phyloP scores from a whole-genome alignment of 176 grass and related monocot species.

The Oryza longistaminata region DNA sequence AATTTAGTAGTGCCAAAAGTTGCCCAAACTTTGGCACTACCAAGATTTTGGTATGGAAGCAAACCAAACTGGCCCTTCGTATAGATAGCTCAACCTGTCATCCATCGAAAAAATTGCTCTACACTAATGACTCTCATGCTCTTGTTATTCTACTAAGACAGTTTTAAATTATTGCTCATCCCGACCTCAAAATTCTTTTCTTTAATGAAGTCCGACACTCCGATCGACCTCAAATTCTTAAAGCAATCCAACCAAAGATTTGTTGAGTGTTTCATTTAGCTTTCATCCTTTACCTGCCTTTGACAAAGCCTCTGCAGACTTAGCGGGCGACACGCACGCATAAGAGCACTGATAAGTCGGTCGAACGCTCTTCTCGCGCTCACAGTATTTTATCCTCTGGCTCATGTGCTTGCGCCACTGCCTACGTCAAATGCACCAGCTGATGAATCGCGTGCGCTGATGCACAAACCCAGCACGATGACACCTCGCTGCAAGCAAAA shows the following conservation, averaged over 20 bases:
- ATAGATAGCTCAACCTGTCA: too few relatives aligned
- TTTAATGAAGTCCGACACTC: too few relatives aligned
- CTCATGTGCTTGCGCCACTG: constrained; percentile 43
- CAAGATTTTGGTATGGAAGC: too few relatives aligned
- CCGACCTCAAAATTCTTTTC: background rate
- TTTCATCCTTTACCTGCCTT: background rate
- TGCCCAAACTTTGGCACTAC: too few relatives aligned
- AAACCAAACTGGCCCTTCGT: too few relatives aligned
- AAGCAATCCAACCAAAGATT: background rate
- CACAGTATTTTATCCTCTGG: background rate
- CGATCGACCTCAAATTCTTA: background rate
- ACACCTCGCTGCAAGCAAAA: background rate
- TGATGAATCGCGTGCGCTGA: background rate
- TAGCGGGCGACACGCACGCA: background rate
- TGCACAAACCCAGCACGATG: background rate
- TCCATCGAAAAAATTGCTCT: too few relatives aligned
- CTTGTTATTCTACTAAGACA: too few relatives aligned
- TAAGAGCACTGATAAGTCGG: background rate
- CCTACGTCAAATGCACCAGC: constrained; percentile 42
- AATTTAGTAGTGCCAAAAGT: too few relatives aligned
- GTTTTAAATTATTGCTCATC: too few relatives aligned
- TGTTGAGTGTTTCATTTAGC: background rate
- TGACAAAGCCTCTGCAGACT: background rate
- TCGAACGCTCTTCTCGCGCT: background rate
- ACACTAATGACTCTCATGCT: too few relatives aligned